Percentiles rank a stretch among this genome's conserved stretches.
Evolutionary conservation across 2,329 filamentous ascomycete genomes (phyloP).

Genomic region (Neonectria neomacrospora): DNA sequence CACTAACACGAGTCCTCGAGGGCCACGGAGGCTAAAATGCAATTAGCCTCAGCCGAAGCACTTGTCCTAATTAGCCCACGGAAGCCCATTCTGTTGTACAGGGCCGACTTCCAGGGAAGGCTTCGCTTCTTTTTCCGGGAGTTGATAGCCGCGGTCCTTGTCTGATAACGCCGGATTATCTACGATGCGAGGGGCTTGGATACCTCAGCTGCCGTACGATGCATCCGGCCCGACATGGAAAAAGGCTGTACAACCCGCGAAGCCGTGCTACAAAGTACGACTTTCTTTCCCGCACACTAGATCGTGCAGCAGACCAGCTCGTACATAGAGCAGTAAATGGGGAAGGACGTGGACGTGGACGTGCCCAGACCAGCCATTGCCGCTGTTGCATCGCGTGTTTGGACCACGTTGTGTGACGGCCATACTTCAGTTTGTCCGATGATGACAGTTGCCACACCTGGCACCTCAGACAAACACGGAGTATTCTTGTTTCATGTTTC

Average conservation of each 20-base stretch:
- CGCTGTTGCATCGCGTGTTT: constrained; percentile 13
- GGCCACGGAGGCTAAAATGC: constrained; percentile 4
- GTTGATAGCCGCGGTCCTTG: constrained; percentile 19
- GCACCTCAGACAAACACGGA: constrained; percentile 9
- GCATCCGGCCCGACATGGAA: not conserved
- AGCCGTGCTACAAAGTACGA: not conserved
- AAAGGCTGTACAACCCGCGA: not conserved
- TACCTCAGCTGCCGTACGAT: constrained; percentile 12
- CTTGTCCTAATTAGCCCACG: constrained; percentile 8
- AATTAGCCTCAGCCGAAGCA: constrained; percentile 7
- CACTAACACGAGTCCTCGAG: constrained; percentile 9
- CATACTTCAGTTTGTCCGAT: constrained; percentile 7
- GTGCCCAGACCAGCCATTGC: constrained; percentile 7
- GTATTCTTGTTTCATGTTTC: not conserved
- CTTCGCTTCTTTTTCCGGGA: not conserved
- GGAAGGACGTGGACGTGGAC: not conserved
- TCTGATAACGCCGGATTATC: not conserved
- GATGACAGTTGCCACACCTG: constrained; percentile 8
- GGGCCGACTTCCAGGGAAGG: constrained; percentile 5
- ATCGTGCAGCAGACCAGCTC: not conserved
- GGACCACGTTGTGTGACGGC: constrained; percentile 12
- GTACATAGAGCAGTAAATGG: not conserved
- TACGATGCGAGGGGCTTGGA: not conserved
- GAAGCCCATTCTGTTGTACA: constrained; percentile 7
- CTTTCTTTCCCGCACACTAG: not conserved